Conservation (phyloP, 73 alveolate species). For the Effrenium voratum region DNA sequence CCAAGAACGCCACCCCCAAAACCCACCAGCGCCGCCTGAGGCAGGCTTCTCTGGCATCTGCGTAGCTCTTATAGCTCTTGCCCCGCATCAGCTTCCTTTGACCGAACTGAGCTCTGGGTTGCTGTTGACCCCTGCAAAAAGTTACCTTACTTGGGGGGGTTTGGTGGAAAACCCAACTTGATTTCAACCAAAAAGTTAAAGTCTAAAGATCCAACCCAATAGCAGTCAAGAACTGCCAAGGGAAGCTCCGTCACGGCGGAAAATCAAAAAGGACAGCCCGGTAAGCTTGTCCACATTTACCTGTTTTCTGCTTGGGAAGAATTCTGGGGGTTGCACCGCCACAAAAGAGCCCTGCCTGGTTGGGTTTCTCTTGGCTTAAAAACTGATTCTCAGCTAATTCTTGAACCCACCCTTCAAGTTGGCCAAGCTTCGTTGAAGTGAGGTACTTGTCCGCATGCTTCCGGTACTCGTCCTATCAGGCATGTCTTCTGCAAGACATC, state of each 20-base stretch:
- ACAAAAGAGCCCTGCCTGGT: background rate
- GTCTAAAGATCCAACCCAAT: no score
- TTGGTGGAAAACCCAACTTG: no score
- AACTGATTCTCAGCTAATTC: background rate
- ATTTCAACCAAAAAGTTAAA: no score
- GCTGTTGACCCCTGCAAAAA: no score
- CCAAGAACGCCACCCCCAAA: background rate
- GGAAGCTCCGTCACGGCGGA: no score
- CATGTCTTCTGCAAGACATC: no score
- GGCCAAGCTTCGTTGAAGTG: constrained; percentile 45
- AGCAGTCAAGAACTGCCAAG: no score
- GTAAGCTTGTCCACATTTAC: no score
- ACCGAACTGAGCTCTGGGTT: no score
- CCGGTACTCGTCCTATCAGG: constrained; percentile 47
- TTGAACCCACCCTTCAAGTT: background rate
- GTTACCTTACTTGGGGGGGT: background rate
- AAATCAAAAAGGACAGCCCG: no score
- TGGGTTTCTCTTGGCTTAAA: background rate
- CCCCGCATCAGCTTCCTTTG: constrained; percentile 59
- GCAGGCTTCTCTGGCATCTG: constrained; percentile 45
- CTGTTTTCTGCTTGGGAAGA: no score
- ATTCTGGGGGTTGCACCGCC: no score
- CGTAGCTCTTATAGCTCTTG: constrained; percentile 11
- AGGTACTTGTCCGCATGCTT: constrained; percentile 25
- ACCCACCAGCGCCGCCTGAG: background rate